Conservation (phyloP, 805 yeast genomes). For the Candida golubevii region DNA sequence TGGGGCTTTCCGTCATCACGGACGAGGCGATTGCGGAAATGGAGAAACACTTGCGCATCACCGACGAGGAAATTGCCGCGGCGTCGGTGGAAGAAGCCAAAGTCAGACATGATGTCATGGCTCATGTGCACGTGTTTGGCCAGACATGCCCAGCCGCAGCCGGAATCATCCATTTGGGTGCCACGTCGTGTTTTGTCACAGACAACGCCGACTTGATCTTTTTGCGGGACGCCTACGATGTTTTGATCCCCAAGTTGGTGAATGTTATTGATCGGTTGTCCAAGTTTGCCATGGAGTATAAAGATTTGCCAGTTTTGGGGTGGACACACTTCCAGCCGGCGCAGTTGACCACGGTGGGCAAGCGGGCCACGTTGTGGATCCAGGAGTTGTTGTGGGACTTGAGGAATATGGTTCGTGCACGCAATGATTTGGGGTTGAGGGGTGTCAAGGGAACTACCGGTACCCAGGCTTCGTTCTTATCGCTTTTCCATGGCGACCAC, state of each 20-base stretch:
- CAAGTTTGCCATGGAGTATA: slow-evolving; percentile 83
- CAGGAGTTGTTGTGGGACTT: slow-evolving; percentile 98
- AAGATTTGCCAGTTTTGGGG: slow-evolving; percentile 94
- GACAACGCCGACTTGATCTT: slow-evolving; percentile 98
- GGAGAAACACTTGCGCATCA: slow-evolving; percentile 69
- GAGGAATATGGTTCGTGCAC: slow-evolving; percentile 91
- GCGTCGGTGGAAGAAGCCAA: slow-evolving; percentile 94
- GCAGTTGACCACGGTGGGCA: slow-evolving; percentile 96
- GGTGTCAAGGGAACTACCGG: slow-evolving; percentile 99
- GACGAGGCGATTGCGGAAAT: slow-evolving; percentile 91
- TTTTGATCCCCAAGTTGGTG: slow-evolving; percentile 89
- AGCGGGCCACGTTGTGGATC: slow-evolving; percentile 95
- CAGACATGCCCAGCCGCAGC: slow-evolving; percentile 92
- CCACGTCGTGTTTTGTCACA: slow-evolving; percentile 96
- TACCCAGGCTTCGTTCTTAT: slow-evolving; percentile 94
- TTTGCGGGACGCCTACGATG: slow-evolving; percentile 91
- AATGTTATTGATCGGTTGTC: slow-evolving; percentile 90
- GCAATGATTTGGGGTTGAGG: slow-evolving; percentile 92
- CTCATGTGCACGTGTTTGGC: slow-evolving; percentile 96
- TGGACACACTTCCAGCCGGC: slow-evolving; percentile 99
- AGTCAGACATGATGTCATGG: slow-evolving; percentile 99
- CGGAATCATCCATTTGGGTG: slow-evolving; percentile 97
- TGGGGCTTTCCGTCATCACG: slow-evolving; percentile 79
- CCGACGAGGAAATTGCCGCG: slow-evolving; percentile 87
- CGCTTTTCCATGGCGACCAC: slow-evolving; percentile 94